Base-by-base conservation (phyloP, 257 asterid genomes). In the Solanum bulbocastanum region DNA sequence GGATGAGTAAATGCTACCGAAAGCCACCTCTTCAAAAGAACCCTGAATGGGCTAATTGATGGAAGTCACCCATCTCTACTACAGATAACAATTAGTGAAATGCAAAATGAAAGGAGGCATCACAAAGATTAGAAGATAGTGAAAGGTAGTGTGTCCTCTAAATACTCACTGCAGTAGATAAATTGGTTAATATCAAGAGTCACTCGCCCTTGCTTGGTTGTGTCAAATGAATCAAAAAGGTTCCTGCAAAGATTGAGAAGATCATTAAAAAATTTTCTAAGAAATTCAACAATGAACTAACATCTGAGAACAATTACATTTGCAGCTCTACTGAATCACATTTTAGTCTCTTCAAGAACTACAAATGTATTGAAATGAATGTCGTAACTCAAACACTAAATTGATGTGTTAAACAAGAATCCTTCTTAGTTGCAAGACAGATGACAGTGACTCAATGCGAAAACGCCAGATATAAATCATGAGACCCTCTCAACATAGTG, bases 161-260 rank as follows among this genome's bases (percentile, higher is more conserved):
- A 62, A 73, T 73, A 93, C 98, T 94, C 90, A 94, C 98, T 91
- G 95, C 98, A 95, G 91, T 93, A 94, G 82, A 94, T 79, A 89
- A 95, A 95, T 90, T 95, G 98, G 90, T 95, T 95, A 86, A 95
- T 91, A 91, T 95, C 98, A 71, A 95, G 96, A 90, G 96, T 92
- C 88, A 94, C 96, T 89, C 98, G 90, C 86, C 98, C 98, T 91
- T 92, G 94, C 90, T 92, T 94, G 94, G 94, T 91, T 52, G 96
- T 91, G 87, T 95, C 98, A 88, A 95, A 95, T 87, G 98, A 95
- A 89, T 90, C 90, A 84, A 95, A 95, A 82, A 95, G 90, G 90
- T 95, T 95, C 95, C 98, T 95, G 85, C 44, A 88, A 82, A 69
- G 85, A 40, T 11, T 36, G 36, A 88, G n/a, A 49, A 60, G 22